phyloP scores from a whole-genome alignment of 192 early-diverging fungal species.

The Podila epicladia region DNA sequence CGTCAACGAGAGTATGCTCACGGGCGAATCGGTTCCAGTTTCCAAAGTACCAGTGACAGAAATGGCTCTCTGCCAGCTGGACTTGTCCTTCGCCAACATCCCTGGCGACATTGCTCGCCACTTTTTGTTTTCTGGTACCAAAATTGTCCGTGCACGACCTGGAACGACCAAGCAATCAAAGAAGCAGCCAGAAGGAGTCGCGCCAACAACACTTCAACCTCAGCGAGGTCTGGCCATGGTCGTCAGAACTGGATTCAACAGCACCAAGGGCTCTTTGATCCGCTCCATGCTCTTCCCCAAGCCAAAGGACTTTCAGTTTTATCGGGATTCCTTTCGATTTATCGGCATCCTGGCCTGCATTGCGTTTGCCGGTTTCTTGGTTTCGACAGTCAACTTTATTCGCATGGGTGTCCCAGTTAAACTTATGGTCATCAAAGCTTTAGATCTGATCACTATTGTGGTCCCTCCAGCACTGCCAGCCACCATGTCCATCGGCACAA shows the following conservation, averaged over 20 bases:
- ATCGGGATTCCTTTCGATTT: conserved; percentile 95
- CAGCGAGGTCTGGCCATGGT: conserved; percentile 77
- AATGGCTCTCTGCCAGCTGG: conserved; percentile 66
- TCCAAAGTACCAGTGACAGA: conserved; percentile 87
- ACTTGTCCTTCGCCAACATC: conserved; percentile 78
- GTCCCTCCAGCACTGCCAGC: conserved; percentile 98
- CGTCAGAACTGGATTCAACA: conserved; percentile 89
- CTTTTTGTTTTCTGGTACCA: conserved; percentile 94
- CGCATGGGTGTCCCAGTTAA: conserved; percentile 71
- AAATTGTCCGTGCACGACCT: conserved; percentile 86
- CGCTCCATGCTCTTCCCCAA: conserved; percentile 97
- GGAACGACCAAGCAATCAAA: conserved; percentile 33
- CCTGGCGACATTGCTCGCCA: conserved; percentile 82
- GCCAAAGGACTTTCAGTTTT: conserved; percentile 96
- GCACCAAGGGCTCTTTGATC: conserved; percentile 93
- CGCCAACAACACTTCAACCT: conserved; percentile 16
- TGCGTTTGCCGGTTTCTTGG: conserved; percentile 84
- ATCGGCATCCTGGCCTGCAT: conserved; percentile 90
- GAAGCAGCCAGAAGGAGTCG: conserved; percentile 13
- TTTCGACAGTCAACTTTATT: conserved; percentile 92
- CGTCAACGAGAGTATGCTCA: conserved; percentile 98
- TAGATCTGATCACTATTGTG: conserved; percentile 97
- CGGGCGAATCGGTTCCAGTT: conserved; percentile 96
- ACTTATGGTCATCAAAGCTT: conserved; percentile 85
- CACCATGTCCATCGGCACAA: conserved; percentile 97